Evolutionary conservation across 371 early-diverging fungal genomes (phyloP), one percentile per base, ranked within the genome.

Genomic region (Syncephalis fuscata): DNA sequence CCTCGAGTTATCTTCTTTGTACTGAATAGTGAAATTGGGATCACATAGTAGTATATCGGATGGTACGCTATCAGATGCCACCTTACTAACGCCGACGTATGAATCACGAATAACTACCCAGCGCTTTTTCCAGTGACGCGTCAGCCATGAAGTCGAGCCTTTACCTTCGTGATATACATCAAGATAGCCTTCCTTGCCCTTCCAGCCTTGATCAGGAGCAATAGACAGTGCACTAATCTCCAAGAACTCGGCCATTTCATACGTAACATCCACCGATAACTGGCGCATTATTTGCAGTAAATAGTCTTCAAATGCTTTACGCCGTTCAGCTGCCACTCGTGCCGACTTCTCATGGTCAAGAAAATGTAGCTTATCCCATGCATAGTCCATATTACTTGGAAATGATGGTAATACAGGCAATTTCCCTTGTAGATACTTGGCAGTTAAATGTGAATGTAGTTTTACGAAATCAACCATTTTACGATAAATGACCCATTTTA

Each of bases 101-200:
- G 86, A 83, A 59, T 86, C 85, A 17, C 85, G 72, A 17, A 87
- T 66, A 11, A 78, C 57, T 21, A 82, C 73, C 88, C 88, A 88
- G 53, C 73, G 67, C 14, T 66, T 70, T 23, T 56, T 62, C 83
- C 83, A 84, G 1, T 58, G 5, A 51, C 37, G n/a, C 7, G 25
- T 20, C 1, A 25, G 27, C 23, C 39, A 23, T 14, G 45, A 38
- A 11, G 42, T 16, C 9, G 45, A 51, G 2, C 32, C 36, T 14
- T 19, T 14, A 24, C 45, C 26, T 19, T 17, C 21, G 8, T 17
- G 21, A 10, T 20, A 15, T 39, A 70, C 66, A 1, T 78, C 68
- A 55, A 87, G 52, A 48, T 75, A 76, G 9, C 82, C 83, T 54
- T 88, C 88, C 50, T 83, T 85, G 44, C 85, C 85, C 51, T 88